Percentiles rank a stretch among this genome's conserved stretches.
Conservation (phyloP, 2,329 filamentous ascomycete genomes). For the Penicillium capsulatum region DNA sequence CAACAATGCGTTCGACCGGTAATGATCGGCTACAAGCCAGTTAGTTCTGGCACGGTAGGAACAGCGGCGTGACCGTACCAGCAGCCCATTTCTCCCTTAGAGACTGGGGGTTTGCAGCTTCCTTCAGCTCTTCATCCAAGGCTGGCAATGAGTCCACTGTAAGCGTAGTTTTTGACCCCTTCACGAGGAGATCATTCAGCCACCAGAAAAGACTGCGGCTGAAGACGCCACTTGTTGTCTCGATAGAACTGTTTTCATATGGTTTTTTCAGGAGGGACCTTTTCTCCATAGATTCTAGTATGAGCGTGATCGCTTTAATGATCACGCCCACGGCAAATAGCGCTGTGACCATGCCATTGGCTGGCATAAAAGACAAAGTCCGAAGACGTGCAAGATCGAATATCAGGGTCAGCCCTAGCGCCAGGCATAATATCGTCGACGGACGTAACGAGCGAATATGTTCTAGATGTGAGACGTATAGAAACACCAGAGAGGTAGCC, state of each 20-base stretch:
- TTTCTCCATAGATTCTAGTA: slow-evolving; percentile 45
- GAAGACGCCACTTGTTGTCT: slow-evolving; percentile 24
- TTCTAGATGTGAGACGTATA: slow-evolving; percentile 19
- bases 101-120: slow-evolving; percentile 28
- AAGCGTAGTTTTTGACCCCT: slow-evolving; percentile 30
- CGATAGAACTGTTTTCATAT: slow-evolving; percentile 14
- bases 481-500: slow-evolving; percentile 3
- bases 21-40: slow-evolving; percentile 12
- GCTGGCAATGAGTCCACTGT: slow-evolving; percentile 40
- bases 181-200: slow-evolving; percentile 33
- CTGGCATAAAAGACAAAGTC: slow-evolving; percentile 15
- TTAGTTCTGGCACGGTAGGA: neutral
- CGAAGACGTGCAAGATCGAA: slow-evolving; percentile 18
- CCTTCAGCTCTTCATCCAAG: slow-evolving; percentile 32
- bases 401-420: slow-evolving; percentile 8
- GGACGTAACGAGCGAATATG: slow-evolving; percentile 18
- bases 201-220: slow-evolving; percentile 35
- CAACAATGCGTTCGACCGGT: slow-evolving; percentile 15
- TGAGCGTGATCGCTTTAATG: slow-evolving; percentile 40
- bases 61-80: too few relatives aligned
- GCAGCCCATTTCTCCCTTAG: slow-evolving; percentile 32
- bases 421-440: slow-evolving; percentile 16
- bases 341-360: slow-evolving; percentile 6
- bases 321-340: slow-evolving; percentile 16
- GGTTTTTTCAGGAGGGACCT: slow-evolving; percentile 16